Evolutionary conservation across 805 yeast species (phyloP).

Genomic region (Isabelozyma rhagii): DNA sequence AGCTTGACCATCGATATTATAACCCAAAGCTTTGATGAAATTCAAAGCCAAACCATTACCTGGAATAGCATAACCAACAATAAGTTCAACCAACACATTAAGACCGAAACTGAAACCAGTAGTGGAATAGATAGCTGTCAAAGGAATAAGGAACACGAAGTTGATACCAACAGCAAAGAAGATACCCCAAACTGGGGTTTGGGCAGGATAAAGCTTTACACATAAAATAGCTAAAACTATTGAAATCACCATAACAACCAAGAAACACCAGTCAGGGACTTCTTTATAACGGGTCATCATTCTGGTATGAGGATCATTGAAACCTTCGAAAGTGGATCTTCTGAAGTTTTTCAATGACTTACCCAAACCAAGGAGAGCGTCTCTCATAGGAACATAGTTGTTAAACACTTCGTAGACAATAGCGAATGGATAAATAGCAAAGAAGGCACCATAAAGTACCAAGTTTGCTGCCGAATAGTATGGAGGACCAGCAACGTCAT

Average conservation of each 20-base stretch:
- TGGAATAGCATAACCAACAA: slow-evolving; percentile 35
- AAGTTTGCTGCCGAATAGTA: slow-evolving; percentile 26
- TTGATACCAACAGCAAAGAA: slow-evolving; percentile 32
- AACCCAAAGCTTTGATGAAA: slow-evolving; percentile 59
- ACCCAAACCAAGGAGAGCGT: slow-evolving; percentile 9
- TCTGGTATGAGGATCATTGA: slow-evolving; percentile 27
- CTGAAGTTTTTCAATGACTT: slow-evolving; percentile 12
- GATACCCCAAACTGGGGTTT: slow-evolving; percentile 36
- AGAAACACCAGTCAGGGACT: slow-evolving; percentile 32
- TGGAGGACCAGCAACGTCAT: slow-evolving; percentile 24
- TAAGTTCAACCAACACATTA: slow-evolving; percentile 35
- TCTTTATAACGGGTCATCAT: slow-evolving; percentile 33
- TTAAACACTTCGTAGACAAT: slow-evolving; percentile 13
- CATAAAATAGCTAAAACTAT: slow-evolving; percentile 30
- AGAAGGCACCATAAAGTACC: slow-evolving; percentile 23
- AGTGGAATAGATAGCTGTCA: slow-evolving; percentile 22
- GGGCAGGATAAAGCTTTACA: slow-evolving; percentile 27
- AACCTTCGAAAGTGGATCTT: slow-evolving; percentile 27
- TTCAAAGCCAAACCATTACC: slow-evolving; percentile 34
- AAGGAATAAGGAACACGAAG: slow-evolving; percentile 30
- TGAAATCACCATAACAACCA: slow-evolving; percentile 21
- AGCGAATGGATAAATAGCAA: slow-evolving; percentile 22
- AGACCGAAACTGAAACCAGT: slow-evolving; percentile 32
- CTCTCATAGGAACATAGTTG: slow-evolving; percentile 5
- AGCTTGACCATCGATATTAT: slow-evolving; percentile 56